These are phyloP conservation scores for Petunia axillaris DNA, from an alignment of 257 asterid genomes.

Conservation along the genomic window DNA sequence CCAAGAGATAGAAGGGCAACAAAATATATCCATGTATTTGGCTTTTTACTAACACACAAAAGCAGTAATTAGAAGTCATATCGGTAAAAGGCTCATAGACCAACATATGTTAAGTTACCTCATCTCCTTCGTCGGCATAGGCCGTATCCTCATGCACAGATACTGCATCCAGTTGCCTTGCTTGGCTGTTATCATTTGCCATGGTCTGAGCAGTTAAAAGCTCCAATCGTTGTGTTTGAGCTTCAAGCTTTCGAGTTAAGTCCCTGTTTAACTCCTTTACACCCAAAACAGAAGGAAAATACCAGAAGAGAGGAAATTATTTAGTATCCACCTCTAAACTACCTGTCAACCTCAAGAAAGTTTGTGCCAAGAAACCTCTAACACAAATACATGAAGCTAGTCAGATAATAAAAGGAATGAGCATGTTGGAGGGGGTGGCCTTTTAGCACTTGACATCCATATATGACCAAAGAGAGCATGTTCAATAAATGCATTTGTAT, in stretches of 20 bases:
- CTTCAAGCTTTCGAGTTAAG: slow-evolving; percentile 82
- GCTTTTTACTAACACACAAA: not conserved
- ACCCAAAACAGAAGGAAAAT: slow-evolving; percentile 29
- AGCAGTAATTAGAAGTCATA: not conserved
- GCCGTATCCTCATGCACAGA: slow-evolving; percentile 44
- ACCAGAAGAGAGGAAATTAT: slow-evolving; percentile 22
- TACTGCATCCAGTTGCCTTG: slow-evolving; percentile 56
- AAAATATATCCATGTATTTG: not conserved
- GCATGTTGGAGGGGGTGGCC: not conserved
- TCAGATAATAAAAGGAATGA: not conserved
- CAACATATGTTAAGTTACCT: slow-evolving; percentile 49
- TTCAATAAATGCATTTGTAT: slow-evolving; percentile 14
- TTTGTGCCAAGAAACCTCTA: not conserved
- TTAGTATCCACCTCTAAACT: slow-evolving; percentile 19
- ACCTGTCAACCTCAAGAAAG: slow-evolving; percentile 11
- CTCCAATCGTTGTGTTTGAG: slow-evolving; percentile 95
- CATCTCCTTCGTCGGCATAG: slow-evolving; percentile 99
- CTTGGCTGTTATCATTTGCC: slow-evolving; percentile 58
- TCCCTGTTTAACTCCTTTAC: slow-evolving; percentile 83
- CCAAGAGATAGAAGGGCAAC: not conserved
- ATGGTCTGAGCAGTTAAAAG: slow-evolving; percentile 86
- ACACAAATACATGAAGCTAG: not conserved
- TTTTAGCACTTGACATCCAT: not conserved
- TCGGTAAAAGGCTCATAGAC: not conserved
- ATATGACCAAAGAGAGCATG: slow-evolving; percentile 21